Evolutionary conservation across 2,329 filamentous ascomycete genomes (phyloP), one percentile per base, ranked within the genome.

Genomic region (Venturia effusa): DNA sequence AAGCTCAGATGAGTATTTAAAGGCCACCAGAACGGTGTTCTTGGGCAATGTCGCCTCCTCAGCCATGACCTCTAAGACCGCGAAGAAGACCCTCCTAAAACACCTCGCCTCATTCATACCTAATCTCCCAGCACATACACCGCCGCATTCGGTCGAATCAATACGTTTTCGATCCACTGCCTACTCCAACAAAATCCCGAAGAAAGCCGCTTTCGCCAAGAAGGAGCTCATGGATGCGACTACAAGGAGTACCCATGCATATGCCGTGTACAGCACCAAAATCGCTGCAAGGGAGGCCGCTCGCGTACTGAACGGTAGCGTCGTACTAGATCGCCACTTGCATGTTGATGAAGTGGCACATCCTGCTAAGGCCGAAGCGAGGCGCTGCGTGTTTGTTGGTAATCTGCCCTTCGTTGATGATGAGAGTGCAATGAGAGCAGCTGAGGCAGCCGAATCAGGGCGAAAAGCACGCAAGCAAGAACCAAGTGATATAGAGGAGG

Each of bases 361-460:
- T 75, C 94, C 94, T 0, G 82, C 89, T 17, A 84, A 87, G 48
- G 85, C 87, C 22, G 93, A 96, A 72, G 87, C 96, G 74, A 87
- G 88, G 65, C 88, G 92, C 63, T 99, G 94, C 74, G 87, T 99
- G 19, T 99, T 99, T 71, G 90, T 99, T 32, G 94, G 94, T 59
- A 99, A 99, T 72, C 83, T 99, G 1, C 92, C 91, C 61, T 99
- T 99, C 71, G 90, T 99, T 19, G 93, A 97, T 71, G 91, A 97
- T 68, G 92, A 97, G 77, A 89, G 84, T 45, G 81, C 88, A 61
- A 76, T 89, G 27, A 83, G 80, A 55, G 77, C 77, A 22, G 78
- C 84, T 61, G 81, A 86, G 40, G 85, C 85, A 48, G 87, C 84
- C 61, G 82, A 87, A 55, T 85, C 83, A 48, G 84, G 85, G 61